Percentiles rank a stretch among this genome's conserved stretches.
Evolutionary conservation across 768 basidiomycete genomes (phyloP).

Genomic region (Guyanaporus albipodus): DNA sequence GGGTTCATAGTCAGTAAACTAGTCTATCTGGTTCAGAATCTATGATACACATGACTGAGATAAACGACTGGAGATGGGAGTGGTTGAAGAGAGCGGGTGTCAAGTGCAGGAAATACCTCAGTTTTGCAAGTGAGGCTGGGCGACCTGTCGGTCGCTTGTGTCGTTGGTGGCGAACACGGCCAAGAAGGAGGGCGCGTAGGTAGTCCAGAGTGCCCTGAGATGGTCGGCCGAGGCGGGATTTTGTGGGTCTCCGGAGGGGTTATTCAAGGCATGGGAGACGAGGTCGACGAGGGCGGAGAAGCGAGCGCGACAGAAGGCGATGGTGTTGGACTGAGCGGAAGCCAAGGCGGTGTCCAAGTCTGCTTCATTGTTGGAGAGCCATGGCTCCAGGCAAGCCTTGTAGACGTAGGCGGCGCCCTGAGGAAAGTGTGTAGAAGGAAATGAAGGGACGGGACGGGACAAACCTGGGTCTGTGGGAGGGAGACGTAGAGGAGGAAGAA

Average conservation of each 20-base stretch:
- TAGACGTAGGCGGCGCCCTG: conserved; percentile 71
- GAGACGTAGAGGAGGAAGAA: conserved; percentile 62
- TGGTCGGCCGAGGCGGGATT: conserved; percentile 26
- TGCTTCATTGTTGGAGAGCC: conserved; percentile 53
- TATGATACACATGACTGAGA: conserved; percentile 7
- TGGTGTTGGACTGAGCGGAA: conserved; percentile 47
- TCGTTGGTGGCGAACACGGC: conserved; percentile 25
- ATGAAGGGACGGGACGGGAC: conserved; percentile 9
- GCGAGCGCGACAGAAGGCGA: conserved; percentile 55
- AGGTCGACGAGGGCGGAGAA: conserved; percentile 46
- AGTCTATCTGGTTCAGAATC: conserved; percentile 5
- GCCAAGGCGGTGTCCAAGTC: conserved; percentile 57
- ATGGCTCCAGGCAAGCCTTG: conserved; percentile 56
- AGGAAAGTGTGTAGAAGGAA: conserved; percentile 3
- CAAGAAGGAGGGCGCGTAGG: conserved; percentile 39
- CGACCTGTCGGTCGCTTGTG: conserved; percentile 8
- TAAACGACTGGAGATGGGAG: neutral
- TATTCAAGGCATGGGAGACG: conserved; percentile 42
- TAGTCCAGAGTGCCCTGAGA: conserved; percentile 37
- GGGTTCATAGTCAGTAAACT: conserved; percentile 16
- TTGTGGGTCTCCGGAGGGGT: conserved; percentile 28
- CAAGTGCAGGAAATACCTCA: conserved; percentile 5
- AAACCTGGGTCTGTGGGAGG: conserved; percentile 66
- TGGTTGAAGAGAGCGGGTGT: neutral
- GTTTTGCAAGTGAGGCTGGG: conserved; percentile 9